A percentile compares a stretch with the other conserved stretches of the same genome.
phyloP scores from a whole-genome alignment of 1,284 basidiomycete species.

The Amylostereum chailletii region DNA sequence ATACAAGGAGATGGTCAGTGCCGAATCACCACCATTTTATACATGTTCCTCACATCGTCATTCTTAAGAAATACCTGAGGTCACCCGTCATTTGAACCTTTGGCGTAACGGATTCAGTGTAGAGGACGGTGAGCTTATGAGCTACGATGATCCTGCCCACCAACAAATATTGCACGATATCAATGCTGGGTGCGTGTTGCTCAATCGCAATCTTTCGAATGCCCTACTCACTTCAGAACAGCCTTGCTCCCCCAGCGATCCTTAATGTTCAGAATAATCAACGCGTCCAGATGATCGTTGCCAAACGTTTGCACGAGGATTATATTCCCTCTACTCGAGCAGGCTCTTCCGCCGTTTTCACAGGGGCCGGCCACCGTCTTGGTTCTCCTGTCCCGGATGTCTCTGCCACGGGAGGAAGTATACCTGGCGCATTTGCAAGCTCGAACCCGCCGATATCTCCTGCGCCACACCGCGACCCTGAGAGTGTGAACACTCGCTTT shows the following conservation, averaged over 20 bases:
- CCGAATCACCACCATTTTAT: background rate
- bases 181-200: constrained; percentile 60
- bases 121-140: constrained; percentile 82
- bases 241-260: constrained; percentile 71
- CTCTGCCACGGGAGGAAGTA: constrained; percentile 23
- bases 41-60: background rate
- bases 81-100: constrained; percentile 78
- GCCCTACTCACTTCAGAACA: constrained; percentile 19
- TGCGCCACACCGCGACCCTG: constrained; percentile 22
- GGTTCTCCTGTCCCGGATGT: constrained; percentile 55
- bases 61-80: constrained; percentile 34
- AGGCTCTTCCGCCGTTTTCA: constrained; percentile 40
- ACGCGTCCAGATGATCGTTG: constrained; percentile 80
- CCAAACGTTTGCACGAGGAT: constrained; percentile 67
- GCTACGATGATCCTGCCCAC: constrained; percentile 80
- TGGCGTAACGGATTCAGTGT: constrained; percentile 95
- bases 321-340: constrained; percentile 52
- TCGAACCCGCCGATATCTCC: constrained; percentile 11
- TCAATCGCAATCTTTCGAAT: background rate
- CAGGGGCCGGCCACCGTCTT: constrained; percentile 76
- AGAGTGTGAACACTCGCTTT: constrained; percentile 50
- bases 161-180: constrained; percentile 71
- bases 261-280: constrained; percentile 77
- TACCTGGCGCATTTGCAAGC: constrained; percentile 53
- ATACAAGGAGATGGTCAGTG: constrained; percentile 12